These are phyloP conservation scores for Pilaira anomala DNA, from an alignment of 192 early-diverging fungal species.

Conservation along the genomic window DNA sequence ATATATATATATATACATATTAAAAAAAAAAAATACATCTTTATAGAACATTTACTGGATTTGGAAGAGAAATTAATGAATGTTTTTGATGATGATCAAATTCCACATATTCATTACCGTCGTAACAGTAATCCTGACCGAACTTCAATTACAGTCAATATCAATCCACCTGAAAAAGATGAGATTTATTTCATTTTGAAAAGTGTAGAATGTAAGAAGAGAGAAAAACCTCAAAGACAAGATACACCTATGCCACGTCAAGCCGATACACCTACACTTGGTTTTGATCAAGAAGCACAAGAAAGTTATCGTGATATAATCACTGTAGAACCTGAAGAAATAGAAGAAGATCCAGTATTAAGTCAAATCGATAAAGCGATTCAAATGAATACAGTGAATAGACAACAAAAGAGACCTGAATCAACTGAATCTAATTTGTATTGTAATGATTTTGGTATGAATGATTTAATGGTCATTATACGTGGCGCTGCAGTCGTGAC, in stretches of 20 bases:
- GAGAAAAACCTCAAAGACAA: conserved; percentile 2
- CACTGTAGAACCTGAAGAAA: background rate
- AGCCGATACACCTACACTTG: background rate
- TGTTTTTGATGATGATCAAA: conserved; percentile 19
- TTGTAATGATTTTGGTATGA: conserved; percentile 46
- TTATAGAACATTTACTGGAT: conserved; percentile 21
- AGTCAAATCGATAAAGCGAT: background rate
- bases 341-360: background rate
- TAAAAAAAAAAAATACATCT: background rate
- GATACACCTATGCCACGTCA: conserved; percentile 19
- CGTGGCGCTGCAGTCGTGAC: conserved; percentile 21
- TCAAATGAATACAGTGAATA: background rate
- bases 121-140: conserved; percentile 27
- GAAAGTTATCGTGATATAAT: background rate
- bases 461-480: conserved; percentile 43
- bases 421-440: conserved; percentile 32
- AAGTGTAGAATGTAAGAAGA: background rate
- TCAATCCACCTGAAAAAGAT: conserved; percentile 1
- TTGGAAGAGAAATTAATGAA: conserved; percentile 8
- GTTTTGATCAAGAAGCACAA: background rate
- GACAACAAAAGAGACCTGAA: background rate
- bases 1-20: background rate
- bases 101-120: conserved; percentile 13
- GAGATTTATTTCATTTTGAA: conserved; percentile 9
- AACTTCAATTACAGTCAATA: conserved; percentile 14